These are phyloP conservation scores for Mallotus repandus DNA, from an alignment of 441 rosid genomes.

Conservation along the genomic window DNA sequence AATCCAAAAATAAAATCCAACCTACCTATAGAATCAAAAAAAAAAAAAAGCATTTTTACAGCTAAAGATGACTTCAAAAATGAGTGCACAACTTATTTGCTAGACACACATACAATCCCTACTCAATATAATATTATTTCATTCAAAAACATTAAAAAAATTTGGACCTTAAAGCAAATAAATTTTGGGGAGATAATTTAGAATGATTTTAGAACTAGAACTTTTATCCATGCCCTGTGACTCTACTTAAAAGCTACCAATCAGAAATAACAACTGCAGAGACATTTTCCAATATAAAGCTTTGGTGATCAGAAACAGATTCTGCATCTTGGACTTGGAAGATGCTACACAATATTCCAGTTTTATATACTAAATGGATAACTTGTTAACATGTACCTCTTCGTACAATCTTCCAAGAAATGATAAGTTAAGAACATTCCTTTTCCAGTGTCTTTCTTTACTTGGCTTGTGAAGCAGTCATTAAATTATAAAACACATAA, in stretches of 20 bases:
- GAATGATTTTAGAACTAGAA: neutral
- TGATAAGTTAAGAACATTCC: neutral
- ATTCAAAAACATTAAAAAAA: neutral
- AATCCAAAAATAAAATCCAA: neutral
- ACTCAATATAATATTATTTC: neutral
- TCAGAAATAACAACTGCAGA: neutral
- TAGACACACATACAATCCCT: neutral
- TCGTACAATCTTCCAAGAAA: neutral
- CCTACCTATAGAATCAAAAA: neutral
- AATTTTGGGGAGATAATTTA: neutral
- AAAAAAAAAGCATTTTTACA: slow-evolving; percentile 8
- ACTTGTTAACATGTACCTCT: neutral
- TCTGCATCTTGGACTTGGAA: neutral
- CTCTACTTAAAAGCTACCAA: neutral
- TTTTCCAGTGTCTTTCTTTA: neutral
- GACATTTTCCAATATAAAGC: neutral
- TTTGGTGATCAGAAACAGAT: neutral
- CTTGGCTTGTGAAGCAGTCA: neutral
- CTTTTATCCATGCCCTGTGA: neutral
- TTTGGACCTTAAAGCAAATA: neutral
- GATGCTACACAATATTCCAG: neutral
- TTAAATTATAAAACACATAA: slow-evolving; percentile 10
- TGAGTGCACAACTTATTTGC: neutral
- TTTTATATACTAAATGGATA: neutral
- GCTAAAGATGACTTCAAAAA: neutral